phyloP scores from a whole-genome alignment of 2,329 filamentous ascomycete genomes.

The Trichoderma cornu-damae region DNA sequence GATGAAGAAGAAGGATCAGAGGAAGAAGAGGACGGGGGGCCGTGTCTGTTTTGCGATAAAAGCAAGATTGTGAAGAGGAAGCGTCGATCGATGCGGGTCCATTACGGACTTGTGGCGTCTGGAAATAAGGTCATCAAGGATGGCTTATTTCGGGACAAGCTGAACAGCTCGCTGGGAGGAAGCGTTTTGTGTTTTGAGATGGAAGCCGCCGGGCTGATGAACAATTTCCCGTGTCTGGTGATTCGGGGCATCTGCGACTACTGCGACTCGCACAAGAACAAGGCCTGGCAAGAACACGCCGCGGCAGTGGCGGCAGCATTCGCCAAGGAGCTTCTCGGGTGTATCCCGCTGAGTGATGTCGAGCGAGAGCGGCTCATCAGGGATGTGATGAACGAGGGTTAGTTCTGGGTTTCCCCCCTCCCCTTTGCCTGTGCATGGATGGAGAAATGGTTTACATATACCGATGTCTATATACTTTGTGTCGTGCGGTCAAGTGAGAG shows the following conservation, averaged over 20 bases:
- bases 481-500: not conserved
- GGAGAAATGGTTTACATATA: not conserved
- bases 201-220: slow-evolving; percentile 24
- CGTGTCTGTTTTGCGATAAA: not conserved
- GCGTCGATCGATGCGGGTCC: not conserved
- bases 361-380: not conserved
- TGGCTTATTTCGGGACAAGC: slow-evolving; percentile 8
- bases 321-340: slow-evolving; percentile 22
- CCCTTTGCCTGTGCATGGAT: not conserved
- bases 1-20: not conserved
- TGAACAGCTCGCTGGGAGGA: not conserved
- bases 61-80: not conserved
- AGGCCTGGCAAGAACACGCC: slow-evolving; percentile 35
- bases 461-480: not conserved
- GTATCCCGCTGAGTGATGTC: not conserved
- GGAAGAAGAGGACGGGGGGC: not conserved
- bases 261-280: slow-evolving; percentile 36
- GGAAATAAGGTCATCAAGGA: slow-evolving; percentile 24
- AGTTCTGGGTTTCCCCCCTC: too few species aligned
- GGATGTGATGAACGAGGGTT: not conserved
- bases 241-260: slow-evolving; percentile 37
- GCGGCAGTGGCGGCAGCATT: slow-evolving; percentile 31
- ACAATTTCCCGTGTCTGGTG: slow-evolving; percentile 27
- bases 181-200: slow-evolving; percentile 25
- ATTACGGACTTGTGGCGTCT: slow-evolving; percentile 26